Base-by-base conservation (phyloP, 1,139 yeast species). In the Candida frijolesensis region DNA sequence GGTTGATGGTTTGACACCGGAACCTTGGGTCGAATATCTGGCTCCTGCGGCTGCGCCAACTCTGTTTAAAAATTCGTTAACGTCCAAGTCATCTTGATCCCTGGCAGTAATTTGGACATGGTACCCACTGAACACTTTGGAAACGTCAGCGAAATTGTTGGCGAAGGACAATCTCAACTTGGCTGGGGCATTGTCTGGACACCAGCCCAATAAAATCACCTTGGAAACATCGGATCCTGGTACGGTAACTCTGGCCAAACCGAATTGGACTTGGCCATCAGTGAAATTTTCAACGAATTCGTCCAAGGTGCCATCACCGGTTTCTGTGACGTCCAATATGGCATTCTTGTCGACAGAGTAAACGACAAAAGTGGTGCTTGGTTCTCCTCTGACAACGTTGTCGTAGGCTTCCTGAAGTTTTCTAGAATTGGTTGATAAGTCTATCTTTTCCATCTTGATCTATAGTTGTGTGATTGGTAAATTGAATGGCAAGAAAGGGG, bases 21-120 rank as follows among this genome's bases (percentile, higher is more conserved):
- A 51, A 30, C 49, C 49, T 65, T 84, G 88, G 50, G 84, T 82
- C 4, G 96, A 86, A 71, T 94, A 94, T 64, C 96, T 84, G 22
- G 99, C 97, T 60, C 99, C 99, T 1, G 98, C 89, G 39, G 99
- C 97, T 57, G 90, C 87, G 57, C 89, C 85, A 46, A 95, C 85
- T 60, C 90, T 84, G 50, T 83, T 78, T 58, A 90, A 68, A 56
- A 94, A 82, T 54, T 88, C 96, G 33, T 80, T 78, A 45, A 87
- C 89, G 59, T 89, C 89, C 65, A 95, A 79, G 65, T 95, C 99
- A 62, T 90, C 97, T 49, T 83, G 79, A 63, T 89, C 96, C 70
- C 98, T 83, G n/a, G 98, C 99, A 42, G 97, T 90, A 57, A 95
- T 85, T 70, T 94, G 98, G 50, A 94, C 92, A 65, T 94, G 99